Percentiles rank a stretch among this genome's conserved stretches.
Conservation (phyloP, 371 early-diverging fungal species). For the Apophysomyces elegans region DNA sequence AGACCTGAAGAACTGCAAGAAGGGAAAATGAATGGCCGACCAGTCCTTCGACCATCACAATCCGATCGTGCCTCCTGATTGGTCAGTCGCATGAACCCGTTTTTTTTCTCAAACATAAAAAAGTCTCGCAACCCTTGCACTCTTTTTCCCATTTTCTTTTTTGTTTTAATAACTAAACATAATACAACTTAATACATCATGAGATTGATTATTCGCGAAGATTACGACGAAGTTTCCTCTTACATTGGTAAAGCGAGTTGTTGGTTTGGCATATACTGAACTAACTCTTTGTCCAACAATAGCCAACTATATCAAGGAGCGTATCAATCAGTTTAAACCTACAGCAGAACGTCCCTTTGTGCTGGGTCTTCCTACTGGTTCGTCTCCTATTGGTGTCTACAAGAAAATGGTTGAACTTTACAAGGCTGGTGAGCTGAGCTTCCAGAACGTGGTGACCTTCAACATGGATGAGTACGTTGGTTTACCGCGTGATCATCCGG, state of each 20-base stretch:
- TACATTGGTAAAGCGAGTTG: not conserved
- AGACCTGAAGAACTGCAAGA: too few relatives aligned
- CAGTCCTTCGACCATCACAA: too few relatives aligned
- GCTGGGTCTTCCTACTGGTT: constrained; percentile 71
- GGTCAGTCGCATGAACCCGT: too few relatives aligned
- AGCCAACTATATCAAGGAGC: constrained; percentile 52
- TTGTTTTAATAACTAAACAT: not conserved
- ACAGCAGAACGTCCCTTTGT: constrained; percentile 69
- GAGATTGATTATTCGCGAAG: constrained; percentile 11
- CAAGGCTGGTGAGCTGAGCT: constrained; percentile 59
- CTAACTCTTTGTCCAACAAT: not conserved
- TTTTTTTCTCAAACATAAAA: constrained; percentile 7
- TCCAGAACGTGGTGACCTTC: constrained; percentile 66
- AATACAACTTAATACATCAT: not conserved
- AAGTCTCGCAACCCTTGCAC: constrained; percentile 3
- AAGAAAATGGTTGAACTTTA: constrained; percentile 48
- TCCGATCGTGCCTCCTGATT: too few relatives aligned
- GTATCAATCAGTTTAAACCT: constrained; percentile 79
- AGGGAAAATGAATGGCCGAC: too few relatives aligned
- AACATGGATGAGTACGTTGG: constrained; percentile 63
- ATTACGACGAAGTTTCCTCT: constrained; percentile 10
- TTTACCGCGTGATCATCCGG: constrained; percentile 73
- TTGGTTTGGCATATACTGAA: not conserved
- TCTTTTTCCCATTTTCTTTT: not conserved
- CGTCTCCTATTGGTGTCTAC: constrained; percentile 50